Evolutionary conservation across 2,329 filamentous ascomycete species (phyloP).

Genomic region (Alternaria sp.): DNA sequence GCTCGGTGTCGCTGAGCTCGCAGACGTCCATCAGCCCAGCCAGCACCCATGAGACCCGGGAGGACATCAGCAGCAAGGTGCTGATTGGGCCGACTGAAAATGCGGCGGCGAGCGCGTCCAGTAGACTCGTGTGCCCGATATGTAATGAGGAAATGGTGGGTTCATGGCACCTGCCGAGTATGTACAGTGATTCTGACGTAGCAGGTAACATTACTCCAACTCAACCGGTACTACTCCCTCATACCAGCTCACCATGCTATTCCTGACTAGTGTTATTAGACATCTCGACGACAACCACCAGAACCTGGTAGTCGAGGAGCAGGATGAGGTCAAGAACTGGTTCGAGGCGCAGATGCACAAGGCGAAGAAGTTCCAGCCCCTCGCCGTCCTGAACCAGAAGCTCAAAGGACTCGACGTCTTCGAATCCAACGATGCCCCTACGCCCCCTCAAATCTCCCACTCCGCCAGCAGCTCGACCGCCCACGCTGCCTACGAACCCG

Average conservation of each 20-base stretch:
- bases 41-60: conserved; percentile 69
- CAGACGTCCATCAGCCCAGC: conserved; percentile 76
- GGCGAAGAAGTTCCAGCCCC: conserved; percentile 89
- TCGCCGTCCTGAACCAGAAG: conserved; percentile 92
- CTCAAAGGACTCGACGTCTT: conserved; percentile 92
- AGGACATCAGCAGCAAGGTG: conserved; percentile 83
- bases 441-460: conserved; percentile 49
- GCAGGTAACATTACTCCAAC: conserved; percentile 87
- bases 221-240: conserved; percentile 65
- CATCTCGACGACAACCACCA: conserved; percentile 90
- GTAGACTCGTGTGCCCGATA: conserved; percentile 90
- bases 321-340: conserved; percentile 96
- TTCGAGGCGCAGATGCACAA: conserved; percentile 94
- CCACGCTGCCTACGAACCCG: conserved; percentile 45
- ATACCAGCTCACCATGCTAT: conserved; percentile 14
- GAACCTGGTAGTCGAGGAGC: conserved; percentile 85
- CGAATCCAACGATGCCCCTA: conserved; percentile 81
- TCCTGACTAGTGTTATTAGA: conserved; percentile 51
- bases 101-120: conserved; percentile 66
- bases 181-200: conserved; percentile 36
- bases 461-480: conserved; percentile 41
- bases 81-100: conserved; percentile 70
- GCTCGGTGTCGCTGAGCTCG: conserved; percentile 80
- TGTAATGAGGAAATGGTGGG: conserved; percentile 96
- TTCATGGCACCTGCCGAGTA: conserved; percentile 23